These are phyloP conservation scores for Knoxdaviesia proteae DNA, from an alignment of 2,329 filamentous ascomycete species.

Conservation along the genomic window DNA sequence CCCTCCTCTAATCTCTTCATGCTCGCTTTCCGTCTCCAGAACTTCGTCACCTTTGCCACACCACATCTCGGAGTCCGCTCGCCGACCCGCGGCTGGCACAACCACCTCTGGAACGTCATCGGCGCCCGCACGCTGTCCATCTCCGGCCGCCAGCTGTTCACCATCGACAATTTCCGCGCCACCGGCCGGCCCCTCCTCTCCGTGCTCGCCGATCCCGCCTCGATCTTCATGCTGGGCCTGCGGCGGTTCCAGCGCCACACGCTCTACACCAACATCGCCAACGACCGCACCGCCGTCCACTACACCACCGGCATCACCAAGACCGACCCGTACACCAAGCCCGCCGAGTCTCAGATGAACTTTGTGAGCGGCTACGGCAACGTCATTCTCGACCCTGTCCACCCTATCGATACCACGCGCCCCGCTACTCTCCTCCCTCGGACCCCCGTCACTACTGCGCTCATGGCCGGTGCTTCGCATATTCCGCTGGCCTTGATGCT, in stretches of 20 bases:
- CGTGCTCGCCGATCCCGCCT: slow-evolving; percentile 62
- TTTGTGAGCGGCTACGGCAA: slow-evolving; percentile 54
- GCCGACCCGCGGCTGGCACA: slow-evolving; percentile 43
- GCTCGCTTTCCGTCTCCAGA: slow-evolving; percentile 21
- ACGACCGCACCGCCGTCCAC: slow-evolving; percentile 63
- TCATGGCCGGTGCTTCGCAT: slow-evolving; percentile 17
- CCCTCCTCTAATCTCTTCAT: background rate
- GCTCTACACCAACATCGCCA: slow-evolving; percentile 71
- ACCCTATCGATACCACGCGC: slow-evolving; percentile 27
- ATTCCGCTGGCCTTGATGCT: slow-evolving; percentile 46
- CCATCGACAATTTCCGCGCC: slow-evolving; percentile 65
- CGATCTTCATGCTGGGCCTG: slow-evolving; percentile 68
- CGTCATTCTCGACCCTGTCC: slow-evolving; percentile 49
- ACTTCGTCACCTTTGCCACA: slow-evolving; percentile 83
- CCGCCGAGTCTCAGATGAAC: slow-evolving; percentile 23
- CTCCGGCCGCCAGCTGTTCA: slow-evolving; percentile 68
- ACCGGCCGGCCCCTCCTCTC: slow-evolving; percentile 64
- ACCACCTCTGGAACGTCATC: slow-evolving; percentile 61
- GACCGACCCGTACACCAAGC: slow-evolving; percentile 48
- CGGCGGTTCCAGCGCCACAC: slow-evolving; percentile 54
- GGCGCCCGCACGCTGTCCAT: slow-evolving; percentile 62
- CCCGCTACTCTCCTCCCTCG: background rate
- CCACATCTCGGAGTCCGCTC: slow-evolving; percentile 62
- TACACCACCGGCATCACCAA: slow-evolving; percentile 66
- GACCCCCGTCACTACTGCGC: slow-evolving; percentile 10